Evolutionary conservation across 2,329 filamentous ascomycete species (phyloP).

Genomic region (Aspergillus flavus): DNA sequence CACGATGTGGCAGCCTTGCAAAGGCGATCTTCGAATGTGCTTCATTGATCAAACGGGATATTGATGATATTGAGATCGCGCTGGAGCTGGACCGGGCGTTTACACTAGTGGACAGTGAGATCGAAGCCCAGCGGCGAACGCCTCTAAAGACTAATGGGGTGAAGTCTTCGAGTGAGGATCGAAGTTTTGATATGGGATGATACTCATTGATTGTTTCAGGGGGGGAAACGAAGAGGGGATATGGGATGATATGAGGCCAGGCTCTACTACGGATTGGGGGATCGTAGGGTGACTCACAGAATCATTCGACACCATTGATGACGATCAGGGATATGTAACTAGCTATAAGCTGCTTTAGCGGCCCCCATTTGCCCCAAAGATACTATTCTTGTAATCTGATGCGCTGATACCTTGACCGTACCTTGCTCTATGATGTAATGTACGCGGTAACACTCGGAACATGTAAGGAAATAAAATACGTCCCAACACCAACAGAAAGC

Average conservation of each 20-base stretch:
- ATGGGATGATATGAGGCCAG: not conserved
- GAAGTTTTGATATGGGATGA: not conserved
- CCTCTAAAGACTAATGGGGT: not conserved
- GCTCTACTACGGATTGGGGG: not conserved
- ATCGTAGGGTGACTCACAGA: not conserved
- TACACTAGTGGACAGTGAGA: slow-evolving; percentile 31
- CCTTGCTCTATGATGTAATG: slow-evolving; percentile 2
- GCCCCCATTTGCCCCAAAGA: not conserved
- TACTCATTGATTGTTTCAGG: not conserved
- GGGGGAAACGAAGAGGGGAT: not conserved
- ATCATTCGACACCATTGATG: not conserved
- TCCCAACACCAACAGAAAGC: not conserved
- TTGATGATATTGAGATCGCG: slow-evolving; percentile 23
- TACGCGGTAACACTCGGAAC: slow-evolving; percentile 7
- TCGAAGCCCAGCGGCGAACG: slow-evolving; percentile 31
- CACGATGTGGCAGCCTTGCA: slow-evolving; percentile 31
- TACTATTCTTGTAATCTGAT: not conserved
- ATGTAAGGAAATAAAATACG: not conserved
- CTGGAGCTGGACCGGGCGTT: slow-evolving; percentile 29
- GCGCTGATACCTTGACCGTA: not conserved
- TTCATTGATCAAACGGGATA: slow-evolving; percentile 25
- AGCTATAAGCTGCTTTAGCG: not conserved
- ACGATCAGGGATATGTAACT: not conserved
- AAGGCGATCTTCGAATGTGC: slow-evolving; percentile 36
- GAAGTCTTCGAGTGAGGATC: not conserved